phyloP scores from a whole-genome alignment of 306 rosid genomes.

The Nissolia schottii region DNA sequence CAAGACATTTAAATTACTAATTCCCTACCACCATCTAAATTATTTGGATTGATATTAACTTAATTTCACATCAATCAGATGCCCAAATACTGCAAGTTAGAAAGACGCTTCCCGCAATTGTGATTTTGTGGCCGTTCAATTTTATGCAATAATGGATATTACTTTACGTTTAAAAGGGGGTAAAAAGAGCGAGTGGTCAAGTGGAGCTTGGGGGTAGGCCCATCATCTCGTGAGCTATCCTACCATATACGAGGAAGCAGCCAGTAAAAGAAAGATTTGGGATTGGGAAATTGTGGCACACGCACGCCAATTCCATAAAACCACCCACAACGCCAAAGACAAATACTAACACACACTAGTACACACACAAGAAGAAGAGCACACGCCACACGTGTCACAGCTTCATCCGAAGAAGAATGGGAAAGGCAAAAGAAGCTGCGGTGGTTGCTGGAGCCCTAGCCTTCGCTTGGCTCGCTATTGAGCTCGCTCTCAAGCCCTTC shows the following conservation, averaged over 20 bases:
- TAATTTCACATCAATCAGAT: background rate
- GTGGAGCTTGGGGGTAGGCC: no score
- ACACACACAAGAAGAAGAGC: background rate
- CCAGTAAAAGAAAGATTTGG: background rate
- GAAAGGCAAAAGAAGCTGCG: conserved; percentile 60
- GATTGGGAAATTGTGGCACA: background rate
- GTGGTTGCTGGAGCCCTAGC: conserved; percentile 79
- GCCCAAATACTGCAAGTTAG: background rate
- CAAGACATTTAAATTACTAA: no score
- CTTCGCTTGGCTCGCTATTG: conserved; percentile 66
- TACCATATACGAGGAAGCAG: background rate
- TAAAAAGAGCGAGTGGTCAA: background rate
- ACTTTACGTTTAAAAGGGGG: background rate
- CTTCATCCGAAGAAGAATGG: conserved; percentile 27
- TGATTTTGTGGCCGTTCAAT: no score
- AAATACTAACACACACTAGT: background rate
- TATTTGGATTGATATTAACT: no score
- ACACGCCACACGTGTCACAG: background rate
- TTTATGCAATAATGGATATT: background rate
- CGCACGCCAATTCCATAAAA: background rate
- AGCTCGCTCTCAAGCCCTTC: conserved; percentile 75
- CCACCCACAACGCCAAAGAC: background rate
- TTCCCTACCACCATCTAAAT: no score
- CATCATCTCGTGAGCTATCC: background rate
- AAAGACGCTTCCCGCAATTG: background rate